Evolutionary conservation across 2,329 filamentous ascomycete species (phyloP), one percentile per base, ranked within the genome.

Genomic region (Sarocladiaceae sp.): DNA sequence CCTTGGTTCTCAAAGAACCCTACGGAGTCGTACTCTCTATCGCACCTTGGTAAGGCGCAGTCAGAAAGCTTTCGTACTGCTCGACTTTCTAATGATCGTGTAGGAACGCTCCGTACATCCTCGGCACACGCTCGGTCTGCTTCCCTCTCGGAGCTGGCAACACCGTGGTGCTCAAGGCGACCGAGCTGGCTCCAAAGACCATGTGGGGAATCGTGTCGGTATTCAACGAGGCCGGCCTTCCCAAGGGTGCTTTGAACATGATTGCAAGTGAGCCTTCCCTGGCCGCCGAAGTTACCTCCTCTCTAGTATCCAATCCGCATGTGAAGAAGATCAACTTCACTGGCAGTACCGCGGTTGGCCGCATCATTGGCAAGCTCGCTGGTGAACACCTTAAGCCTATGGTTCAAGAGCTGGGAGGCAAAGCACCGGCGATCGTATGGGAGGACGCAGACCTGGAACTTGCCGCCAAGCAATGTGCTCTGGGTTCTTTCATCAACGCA

Each of bases 271-370:
- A 84, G 3, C 80, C 83, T 52, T 76, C 83, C 53, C 80, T 87
- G 58, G 90, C 88, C 0, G 76, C 84, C 0, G 73, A 77, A 12
- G 74, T 93, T 28, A 92, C 88, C 0, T 77, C 76, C 25, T 72
- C 81, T 1, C 67, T 94, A 26, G 88, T 95, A 57, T 78, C 81
- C 46, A 75, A 88, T 60, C 80, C 80, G 0, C 73, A 75, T 0
- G 71, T 95, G 53, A 86, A 83, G 65, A 95, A 95, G 72, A 77
- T 96, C 65, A 94, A 90, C 71, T 96, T 95, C 68, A 96, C 90
- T 0, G 90, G 90, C 29, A 87, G 82, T 61, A 91, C 89, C 0
- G 66, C 67, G 0, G 85, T 94, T 0, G 90, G 90, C 1, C 78
- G 82, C 28, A 86, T 90, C 62, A 83, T 96, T 53, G 87, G 82